These are phyloP conservation scores for Alternaria ethzedia DNA, from an alignment of 2,329 filamentous ascomycete genomes.

Conservation along the genomic window DNA sequence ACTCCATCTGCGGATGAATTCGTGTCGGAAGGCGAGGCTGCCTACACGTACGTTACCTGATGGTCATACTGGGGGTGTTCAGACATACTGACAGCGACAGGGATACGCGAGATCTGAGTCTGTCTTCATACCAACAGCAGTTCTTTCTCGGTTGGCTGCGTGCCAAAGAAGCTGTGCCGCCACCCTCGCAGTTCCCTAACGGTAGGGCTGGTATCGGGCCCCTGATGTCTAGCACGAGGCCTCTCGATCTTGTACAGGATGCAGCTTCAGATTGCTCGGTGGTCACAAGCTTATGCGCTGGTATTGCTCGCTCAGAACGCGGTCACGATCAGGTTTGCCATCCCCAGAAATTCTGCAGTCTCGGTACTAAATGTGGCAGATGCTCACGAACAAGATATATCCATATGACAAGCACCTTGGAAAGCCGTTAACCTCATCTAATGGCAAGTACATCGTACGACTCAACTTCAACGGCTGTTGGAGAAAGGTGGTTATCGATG, in stretches of 20 bases:
- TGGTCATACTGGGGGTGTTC: neutral
- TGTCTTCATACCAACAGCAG: conserved; percentile 75
- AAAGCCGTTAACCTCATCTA: conserved; percentile 70
- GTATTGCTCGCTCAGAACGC: conserved; percentile 71
- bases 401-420: conserved; percentile 69
- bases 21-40: conserved; percentile 54
- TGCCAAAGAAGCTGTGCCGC: conserved; percentile 69
- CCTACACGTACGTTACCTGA: conserved; percentile 64
- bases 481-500: conserved; percentile 86
- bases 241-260: conserved; percentile 90
- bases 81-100: conserved; percentile 44
- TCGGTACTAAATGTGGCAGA: conserved; percentile 52
- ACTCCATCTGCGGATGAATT: conserved; percentile 70
- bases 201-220: conserved; percentile 46
- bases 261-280: conserved; percentile 96
- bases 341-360: neutral
- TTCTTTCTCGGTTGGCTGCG: conserved; percentile 87
- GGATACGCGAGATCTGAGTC: conserved; percentile 70
- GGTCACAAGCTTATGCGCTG: conserved; percentile 90
- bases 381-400: conserved; percentile 75
- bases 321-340: conserved; percentile 69
- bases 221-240: conserved; percentile 63
- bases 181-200: conserved; percentile 47
- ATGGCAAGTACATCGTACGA: conserved; percentile 89
- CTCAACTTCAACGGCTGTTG: conserved; percentile 96